phyloP scores from a whole-genome alignment of 2,329 filamentous ascomycete genomes.

The Colletotrichum neosansevieriae region DNA sequence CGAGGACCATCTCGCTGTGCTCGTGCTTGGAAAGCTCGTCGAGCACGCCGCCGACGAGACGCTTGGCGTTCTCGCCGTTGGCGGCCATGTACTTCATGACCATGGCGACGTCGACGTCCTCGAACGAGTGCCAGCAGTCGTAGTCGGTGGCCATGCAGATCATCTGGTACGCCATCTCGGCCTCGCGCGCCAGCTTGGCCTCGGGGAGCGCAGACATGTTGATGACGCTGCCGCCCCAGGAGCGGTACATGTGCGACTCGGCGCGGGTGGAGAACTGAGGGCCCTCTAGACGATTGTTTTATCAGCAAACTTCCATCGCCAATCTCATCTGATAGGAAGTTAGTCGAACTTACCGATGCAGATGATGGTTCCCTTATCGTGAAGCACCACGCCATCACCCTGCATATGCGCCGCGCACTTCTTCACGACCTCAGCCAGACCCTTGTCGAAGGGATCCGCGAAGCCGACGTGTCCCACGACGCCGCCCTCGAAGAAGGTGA shows the following conservation, averaged over 20 bases:
- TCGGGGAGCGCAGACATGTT: slow-evolving; percentile 98
- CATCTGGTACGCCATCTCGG: slow-evolving; percentile 97
- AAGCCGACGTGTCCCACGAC: slow-evolving; percentile 96
- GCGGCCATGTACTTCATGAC: slow-evolving; percentile 97
- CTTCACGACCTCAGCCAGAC: slow-evolving; percentile 81
- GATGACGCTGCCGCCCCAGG: slow-evolving; percentile 94
- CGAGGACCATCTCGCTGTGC: slow-evolving; percentile 79
- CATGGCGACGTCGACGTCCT: slow-evolving; percentile 94
- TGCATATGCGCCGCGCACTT: slow-evolving; percentile 80
- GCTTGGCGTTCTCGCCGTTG: slow-evolving; percentile 88
- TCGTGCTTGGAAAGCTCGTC: slow-evolving; percentile 86
- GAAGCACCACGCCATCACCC: slow-evolving; percentile 86
- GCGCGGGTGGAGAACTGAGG: slow-evolving; percentile 97
- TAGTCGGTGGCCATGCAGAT: slow-evolving; percentile 99
- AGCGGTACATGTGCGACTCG: slow-evolving; percentile 94
- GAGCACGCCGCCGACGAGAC: slow-evolving; percentile 86
- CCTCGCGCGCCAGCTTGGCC: slow-evolving; percentile 94
- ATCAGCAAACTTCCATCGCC: neutral
- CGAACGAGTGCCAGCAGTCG: slow-evolving; percentile 92
- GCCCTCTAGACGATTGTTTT: slow-evolving; percentile 72
- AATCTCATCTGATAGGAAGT: too few relatives aligned
- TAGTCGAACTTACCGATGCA: slow-evolving; percentile 80
- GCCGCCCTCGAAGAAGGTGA: slow-evolving; percentile 94
- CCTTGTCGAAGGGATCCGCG: slow-evolving; percentile 91
- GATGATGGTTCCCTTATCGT: slow-evolving; percentile 85